Conservation (phyloP, 805 yeast species). For the Lachancea mirantina region DNA sequence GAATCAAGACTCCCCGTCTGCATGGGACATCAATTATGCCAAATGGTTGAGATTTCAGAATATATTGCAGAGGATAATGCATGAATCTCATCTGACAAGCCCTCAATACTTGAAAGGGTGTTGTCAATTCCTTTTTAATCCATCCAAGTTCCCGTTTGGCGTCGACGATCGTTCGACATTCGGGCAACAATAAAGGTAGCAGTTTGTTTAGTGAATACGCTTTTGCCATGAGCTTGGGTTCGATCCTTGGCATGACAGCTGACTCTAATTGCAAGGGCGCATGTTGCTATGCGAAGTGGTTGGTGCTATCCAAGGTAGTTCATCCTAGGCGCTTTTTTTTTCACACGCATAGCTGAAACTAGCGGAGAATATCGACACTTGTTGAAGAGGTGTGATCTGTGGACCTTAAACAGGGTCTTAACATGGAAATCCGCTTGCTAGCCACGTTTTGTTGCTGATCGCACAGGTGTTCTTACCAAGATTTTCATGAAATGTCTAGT, state of each 20-base stretch:
- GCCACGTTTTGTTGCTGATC: too few relatives aligned
- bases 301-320: too few relatives aligned
- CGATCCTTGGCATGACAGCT: slow-evolving; percentile 19
- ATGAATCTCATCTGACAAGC: slow-evolving; percentile 51
- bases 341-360: too few relatives aligned
- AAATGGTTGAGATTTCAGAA: slow-evolving; percentile 83
- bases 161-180: slow-evolving; percentile 19
- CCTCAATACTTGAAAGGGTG: slow-evolving; percentile 3
- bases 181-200: slow-evolving; percentile 25
- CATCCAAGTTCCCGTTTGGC: slow-evolving; percentile 25
- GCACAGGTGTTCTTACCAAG: too few relatives aligned
- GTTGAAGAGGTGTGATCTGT: too few relatives aligned
- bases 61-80: slow-evolving; percentile 73
- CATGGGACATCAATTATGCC: slow-evolving; percentile 59
- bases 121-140: slow-evolving; percentile 17
- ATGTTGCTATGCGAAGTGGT: background rate
- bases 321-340: too few relatives aligned
- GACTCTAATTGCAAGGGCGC: background rate
- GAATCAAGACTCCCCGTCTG: slow-evolving; percentile 64
- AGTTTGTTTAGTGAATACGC: slow-evolving; percentile 14
- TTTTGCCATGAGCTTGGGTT: slow-evolving; percentile 11
- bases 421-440: too few relatives aligned
- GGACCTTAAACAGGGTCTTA: too few relatives aligned
- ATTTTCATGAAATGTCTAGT: too few relatives aligned
- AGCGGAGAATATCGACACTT: too few relatives aligned